A percentile compares a stretch with the other conserved stretches of the same genome.
These are phyloP conservation scores for Galeopsis tetrahit DNA, from an alignment of 257 asterid genomes.

Conservation along the genomic window DNA sequence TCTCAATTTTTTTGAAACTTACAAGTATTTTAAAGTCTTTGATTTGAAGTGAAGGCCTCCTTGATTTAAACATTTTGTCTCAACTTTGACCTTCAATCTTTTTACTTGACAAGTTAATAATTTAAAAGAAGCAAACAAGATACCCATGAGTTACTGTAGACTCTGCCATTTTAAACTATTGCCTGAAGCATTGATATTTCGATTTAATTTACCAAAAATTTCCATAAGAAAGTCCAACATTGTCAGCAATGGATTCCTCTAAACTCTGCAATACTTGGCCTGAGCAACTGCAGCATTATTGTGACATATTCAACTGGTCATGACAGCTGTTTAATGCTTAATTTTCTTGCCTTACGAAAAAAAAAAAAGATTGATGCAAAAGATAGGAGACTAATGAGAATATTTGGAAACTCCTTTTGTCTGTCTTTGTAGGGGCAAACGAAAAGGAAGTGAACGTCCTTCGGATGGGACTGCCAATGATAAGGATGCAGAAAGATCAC, in stretches of 20 bases:
- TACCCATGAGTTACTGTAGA: neutral
- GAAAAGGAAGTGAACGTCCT: constrained; percentile 42
- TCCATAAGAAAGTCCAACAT: neutral
- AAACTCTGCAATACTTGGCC: neutral
- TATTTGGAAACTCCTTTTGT: constrained; percentile 20
- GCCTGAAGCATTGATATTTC: constrained; percentile 18
- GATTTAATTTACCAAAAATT: constrained; percentile 23
- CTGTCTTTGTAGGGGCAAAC: constrained; percentile 53
- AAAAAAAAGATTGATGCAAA: constrained; percentile 21
- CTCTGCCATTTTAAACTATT: constrained; percentile 16
- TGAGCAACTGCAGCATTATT: neutral
- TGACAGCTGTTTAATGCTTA: neutral
- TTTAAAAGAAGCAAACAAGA: constrained; percentile 1
- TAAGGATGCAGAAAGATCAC: constrained; percentile 42
- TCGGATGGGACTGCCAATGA: constrained; percentile 38
- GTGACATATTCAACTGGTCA: constrained; percentile 2
- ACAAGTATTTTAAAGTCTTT: neutral
- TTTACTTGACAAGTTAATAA: neutral
- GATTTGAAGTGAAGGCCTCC: constrained; percentile 22
- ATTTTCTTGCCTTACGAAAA: neutral
- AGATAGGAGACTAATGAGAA: constrained; percentile 25
- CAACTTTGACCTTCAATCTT: constrained; percentile 1
- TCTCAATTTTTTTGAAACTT: neutral
- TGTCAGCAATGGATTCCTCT: constrained; percentile 1
- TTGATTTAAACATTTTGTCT: neutral